Evolutionary conservation across 257 asterid genomes (phyloP).

Genomic region (Solanum sejunctum): DNA sequence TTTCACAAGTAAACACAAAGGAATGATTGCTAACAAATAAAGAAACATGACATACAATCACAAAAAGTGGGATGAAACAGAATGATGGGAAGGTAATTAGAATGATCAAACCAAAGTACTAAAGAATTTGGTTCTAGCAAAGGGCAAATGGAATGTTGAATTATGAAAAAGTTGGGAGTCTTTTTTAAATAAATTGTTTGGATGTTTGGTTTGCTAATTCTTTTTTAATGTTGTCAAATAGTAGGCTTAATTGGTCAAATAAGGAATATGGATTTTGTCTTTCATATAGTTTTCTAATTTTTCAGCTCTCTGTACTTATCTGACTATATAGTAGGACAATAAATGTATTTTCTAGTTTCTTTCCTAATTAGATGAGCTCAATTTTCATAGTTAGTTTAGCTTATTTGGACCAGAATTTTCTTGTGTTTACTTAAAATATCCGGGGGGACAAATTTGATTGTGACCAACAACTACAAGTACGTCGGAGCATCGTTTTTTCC

Average conservation of each 20-base stretch:
- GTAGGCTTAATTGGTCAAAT: neutral
- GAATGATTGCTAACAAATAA: constrained; percentile 13
- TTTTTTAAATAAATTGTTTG: neutral
- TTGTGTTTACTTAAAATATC: neutral
- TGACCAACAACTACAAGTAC: neutral
- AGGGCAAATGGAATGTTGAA: neutral
- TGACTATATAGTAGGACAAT: neutral
- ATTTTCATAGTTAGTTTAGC: neutral
- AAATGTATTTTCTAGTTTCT: neutral
- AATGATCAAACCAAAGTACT: neutral
- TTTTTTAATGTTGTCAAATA: neutral
- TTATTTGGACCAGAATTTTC: neutral
- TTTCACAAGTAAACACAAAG: constrained; percentile 12
- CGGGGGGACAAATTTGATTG: neutral
- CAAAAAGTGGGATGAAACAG: neutral
- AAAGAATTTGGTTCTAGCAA: neutral
- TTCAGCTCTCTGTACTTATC: neutral
- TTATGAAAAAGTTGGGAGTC: neutral
- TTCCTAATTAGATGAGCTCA: neutral
- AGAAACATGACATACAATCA: constrained; percentile 25
- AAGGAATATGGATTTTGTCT: neutral
- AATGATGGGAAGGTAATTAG: neutral
- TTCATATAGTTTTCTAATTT: neutral
- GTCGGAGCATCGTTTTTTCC: neutral
- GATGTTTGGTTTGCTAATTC: neutral